Percentiles rank a stretch among this genome's conserved stretches.
phyloP scores from a whole-genome alignment of 2,329 filamentous ascomycete genomes.

The Xylariales sp. region DNA sequence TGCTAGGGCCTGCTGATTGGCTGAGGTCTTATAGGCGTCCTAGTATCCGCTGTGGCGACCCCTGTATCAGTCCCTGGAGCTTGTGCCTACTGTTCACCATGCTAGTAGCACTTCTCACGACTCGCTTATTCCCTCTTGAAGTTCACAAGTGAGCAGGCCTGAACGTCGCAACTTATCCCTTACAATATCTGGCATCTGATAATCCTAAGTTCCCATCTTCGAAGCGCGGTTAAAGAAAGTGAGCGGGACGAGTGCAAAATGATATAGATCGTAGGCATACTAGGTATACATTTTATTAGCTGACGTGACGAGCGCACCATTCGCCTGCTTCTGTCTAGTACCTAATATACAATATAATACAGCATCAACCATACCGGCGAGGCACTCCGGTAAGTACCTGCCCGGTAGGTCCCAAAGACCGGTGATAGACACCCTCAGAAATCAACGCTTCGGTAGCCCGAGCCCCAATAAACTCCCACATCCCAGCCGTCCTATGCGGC shows the following conservation, averaged over 20 bases:
- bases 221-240: too few relatives aligned
- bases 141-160: too few relatives aligned
- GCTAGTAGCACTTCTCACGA: too few relatives aligned
- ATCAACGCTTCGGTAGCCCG: constrained; percentile 40
- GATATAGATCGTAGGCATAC: too few relatives aligned
- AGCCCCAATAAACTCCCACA: constrained; percentile 44
- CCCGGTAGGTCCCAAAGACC: constrained; percentile 35
- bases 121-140: too few relatives aligned
- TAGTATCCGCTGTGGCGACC: not conserved
- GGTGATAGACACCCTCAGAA: constrained; percentile 35
- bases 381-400: constrained; percentile 13
- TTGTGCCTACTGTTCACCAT: not conserved
- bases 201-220: too few relatives aligned
- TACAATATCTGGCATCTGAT: too few relatives aligned
- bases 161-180: too few relatives aligned
- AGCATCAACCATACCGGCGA: not conserved
- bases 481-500: constrained; percentile 37
- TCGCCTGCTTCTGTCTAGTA: not conserved
- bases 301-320: too few relatives aligned
- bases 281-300: too few relatives aligned
- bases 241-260: too few relatives aligned
- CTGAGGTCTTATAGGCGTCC: not conserved
- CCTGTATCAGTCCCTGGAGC: not conserved
- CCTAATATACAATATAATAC: not conserved
- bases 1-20: constrained; percentile 25